Conservation (phyloP, 148 eudicot genomes). For the Heliosperma pusillum region DNA sequence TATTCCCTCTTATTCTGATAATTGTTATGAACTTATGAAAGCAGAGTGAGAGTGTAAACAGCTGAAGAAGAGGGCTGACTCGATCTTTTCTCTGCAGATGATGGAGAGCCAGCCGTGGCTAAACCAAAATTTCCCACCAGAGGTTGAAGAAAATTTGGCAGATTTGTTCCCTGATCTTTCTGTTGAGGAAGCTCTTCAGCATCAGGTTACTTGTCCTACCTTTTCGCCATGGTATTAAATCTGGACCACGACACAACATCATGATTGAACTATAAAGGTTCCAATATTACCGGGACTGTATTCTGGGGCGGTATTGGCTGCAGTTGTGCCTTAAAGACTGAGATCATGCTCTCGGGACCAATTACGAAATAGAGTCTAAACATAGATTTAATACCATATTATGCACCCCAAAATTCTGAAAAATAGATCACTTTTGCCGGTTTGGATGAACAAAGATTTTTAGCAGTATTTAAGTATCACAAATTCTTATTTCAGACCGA, state of each 20-base stretch:
- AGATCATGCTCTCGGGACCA: too few relatives aligned
- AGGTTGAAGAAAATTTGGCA: slow-evolving; percentile 42
- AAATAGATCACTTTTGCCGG: background rate
- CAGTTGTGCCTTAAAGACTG: too few relatives aligned
- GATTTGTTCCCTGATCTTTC: slow-evolving; percentile 63
- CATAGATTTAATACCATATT: background rate
- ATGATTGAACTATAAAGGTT: too few relatives aligned
- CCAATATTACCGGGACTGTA: too few relatives aligned
- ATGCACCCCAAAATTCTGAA: background rate
- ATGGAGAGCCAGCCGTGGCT: slow-evolving; percentile 37
- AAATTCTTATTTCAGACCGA: too few relatives aligned
- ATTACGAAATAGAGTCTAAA: too few relatives aligned
- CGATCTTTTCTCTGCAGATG: slow-evolving; percentile 17
- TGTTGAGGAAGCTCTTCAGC: slow-evolving; percentile 62
- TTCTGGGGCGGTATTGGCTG: too few relatives aligned
- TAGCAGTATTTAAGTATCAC: background rate
- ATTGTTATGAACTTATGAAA: background rate
- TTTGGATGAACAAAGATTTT: background rate
- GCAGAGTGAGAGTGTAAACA: background rate
- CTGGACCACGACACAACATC: too few relatives aligned
- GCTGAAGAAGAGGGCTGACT: slow-evolving; percentile 10
- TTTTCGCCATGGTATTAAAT: background rate
- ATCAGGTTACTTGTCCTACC: slow-evolving; percentile 45
- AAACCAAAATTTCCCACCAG: slow-evolving; percentile 36
- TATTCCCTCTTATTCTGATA: slow-evolving; percentile 2